These are phyloP conservation scores for Lichina pygmaea DNA, from an alignment of 495 filamentous ascomycete species.

Conservation along the genomic window DNA sequence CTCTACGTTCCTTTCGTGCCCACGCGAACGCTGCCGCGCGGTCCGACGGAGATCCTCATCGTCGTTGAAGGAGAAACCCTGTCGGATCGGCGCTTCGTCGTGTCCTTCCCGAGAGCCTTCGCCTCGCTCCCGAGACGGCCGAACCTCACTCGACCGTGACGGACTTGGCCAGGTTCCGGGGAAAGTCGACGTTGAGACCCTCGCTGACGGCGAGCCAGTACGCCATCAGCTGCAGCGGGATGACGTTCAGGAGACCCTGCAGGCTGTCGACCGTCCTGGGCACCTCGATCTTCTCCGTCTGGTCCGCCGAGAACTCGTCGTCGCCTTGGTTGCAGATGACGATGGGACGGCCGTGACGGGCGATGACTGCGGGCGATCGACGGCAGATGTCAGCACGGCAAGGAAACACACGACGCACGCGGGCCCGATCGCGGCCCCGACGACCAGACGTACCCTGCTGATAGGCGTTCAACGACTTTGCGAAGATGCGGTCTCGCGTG, in stretches of 20 bases:
- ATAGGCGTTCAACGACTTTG: constrained; percentile 93
- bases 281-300: constrained; percentile 90
- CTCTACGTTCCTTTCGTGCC: no score
- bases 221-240: constrained; percentile 86
- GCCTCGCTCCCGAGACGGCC: no score
- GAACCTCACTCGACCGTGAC: constrained; percentile 72
- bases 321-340: constrained; percentile 91
- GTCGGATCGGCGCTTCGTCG: no score
- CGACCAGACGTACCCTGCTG: constrained; percentile 44
- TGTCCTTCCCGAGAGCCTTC: no score
- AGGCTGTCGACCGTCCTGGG: constrained; percentile 86
- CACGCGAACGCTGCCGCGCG: no score
- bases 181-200: constrained; percentile 92
- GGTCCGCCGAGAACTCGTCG: constrained; percentile 60
- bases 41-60: no score
- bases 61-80: no score
- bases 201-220: constrained; percentile 96
- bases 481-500: constrained; percentile 82
- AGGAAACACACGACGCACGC: not conserved
- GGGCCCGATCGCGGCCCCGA: no score
- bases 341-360: constrained; percentile 78
- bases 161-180: constrained; percentile 91
- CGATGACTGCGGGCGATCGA: constrained; percentile 34
- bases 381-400: constrained; percentile 3
- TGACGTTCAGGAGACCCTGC: constrained; percentile 91